Conservation (phyloP, 2,329 filamentous ascomycete genomes). For the Epichloe sibirici region DNA sequence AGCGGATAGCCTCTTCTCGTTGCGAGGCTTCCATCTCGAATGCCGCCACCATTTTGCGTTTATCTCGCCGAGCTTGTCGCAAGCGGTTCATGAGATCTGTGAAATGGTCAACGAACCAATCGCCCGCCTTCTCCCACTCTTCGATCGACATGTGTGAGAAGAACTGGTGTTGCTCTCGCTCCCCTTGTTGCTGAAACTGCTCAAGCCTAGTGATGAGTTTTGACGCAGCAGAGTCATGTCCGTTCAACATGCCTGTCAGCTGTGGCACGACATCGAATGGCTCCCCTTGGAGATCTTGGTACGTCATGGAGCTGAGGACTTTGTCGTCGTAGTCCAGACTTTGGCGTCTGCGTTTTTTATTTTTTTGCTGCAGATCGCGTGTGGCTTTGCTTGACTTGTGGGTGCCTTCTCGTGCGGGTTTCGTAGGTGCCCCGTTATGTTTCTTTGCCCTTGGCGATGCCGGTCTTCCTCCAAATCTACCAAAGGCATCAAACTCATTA, state of each 20-base stretch:
- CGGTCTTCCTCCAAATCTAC: constrained; percentile 12
- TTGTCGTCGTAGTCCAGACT: constrained; percentile 46
- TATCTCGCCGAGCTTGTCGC: constrained; percentile 34
- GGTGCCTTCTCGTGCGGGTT: constrained; percentile 11
- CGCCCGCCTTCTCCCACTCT: constrained; percentile 47
- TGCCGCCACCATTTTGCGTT: constrained; percentile 34
- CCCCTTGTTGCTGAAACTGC: constrained; percentile 34
- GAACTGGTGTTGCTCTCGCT: constrained; percentile 34
- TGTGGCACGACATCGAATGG: constrained; percentile 42
- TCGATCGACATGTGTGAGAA: constrained; percentile 40
- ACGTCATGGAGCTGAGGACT: constrained; percentile 41
- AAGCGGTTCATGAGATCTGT: constrained; percentile 35
- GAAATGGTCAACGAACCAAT: constrained; percentile 48
- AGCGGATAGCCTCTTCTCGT: constrained; percentile 41
- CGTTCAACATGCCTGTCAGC: constrained; percentile 24
- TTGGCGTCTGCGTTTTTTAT: constrained; percentile 29
- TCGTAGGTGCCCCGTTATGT: constrained; percentile 9
- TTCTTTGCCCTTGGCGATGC: constrained; percentile 14
- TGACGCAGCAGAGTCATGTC: constrained; percentile 24
- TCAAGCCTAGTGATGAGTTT: constrained; percentile 36
- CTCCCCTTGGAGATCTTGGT: constrained; percentile 35
- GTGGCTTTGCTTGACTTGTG: constrained; percentile 12
- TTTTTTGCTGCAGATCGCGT: constrained; percentile 10
- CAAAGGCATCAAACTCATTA: constrained; percentile 13
- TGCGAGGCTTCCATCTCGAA: constrained; percentile 45